These are phyloP conservation scores for Calophaca sinica DNA, from an alignment of 306 rosid species.

Conservation along the genomic window DNA sequence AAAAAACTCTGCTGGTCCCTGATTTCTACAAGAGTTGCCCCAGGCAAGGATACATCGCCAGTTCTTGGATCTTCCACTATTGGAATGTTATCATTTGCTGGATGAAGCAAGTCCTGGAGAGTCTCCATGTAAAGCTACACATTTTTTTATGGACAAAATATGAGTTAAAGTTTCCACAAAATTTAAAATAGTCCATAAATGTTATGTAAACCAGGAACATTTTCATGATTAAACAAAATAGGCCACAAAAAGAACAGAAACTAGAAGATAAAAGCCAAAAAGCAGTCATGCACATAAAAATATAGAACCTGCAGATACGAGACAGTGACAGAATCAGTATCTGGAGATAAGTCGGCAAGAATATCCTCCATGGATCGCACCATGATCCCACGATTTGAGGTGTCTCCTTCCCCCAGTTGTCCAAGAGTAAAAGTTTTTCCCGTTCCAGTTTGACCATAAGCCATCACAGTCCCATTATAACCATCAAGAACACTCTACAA, in stretches of 20 bases:
- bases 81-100: constrained; percentile 86
- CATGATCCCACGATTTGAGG: constrained; percentile 93
- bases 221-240: constrained; percentile 41
- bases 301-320: constrained; percentile 83
- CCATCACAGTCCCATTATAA: constrained; percentile 99
- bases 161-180: constrained; percentile 31
- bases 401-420: constrained; percentile 80
- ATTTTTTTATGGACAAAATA: constrained; percentile 25
- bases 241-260: not conserved
- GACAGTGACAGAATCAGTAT: constrained; percentile 78
- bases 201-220: constrained; percentile 31
- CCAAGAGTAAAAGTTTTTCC: constrained; percentile 99
- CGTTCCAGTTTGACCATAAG: constrained; percentile 98
- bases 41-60: constrained; percentile 86
- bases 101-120: constrained; percentile 91
- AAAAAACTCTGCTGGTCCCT: constrained; percentile 74
- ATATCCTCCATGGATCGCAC: constrained; percentile 98
- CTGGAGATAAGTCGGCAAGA: constrained; percentile 73
- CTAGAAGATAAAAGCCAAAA: constrained; percentile 39
- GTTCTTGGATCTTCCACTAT: constrained; percentile 93
- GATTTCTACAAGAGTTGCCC: constrained; percentile 89
- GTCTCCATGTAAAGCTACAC: constrained; percentile 95
- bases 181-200: constrained; percentile 34
- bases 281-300: constrained; percentile 8
- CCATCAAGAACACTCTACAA: constrained; percentile 94